Base-by-base conservation (phyloP, 495 filamentous ascomycete species). In the Choiromyces venosus region DNA sequence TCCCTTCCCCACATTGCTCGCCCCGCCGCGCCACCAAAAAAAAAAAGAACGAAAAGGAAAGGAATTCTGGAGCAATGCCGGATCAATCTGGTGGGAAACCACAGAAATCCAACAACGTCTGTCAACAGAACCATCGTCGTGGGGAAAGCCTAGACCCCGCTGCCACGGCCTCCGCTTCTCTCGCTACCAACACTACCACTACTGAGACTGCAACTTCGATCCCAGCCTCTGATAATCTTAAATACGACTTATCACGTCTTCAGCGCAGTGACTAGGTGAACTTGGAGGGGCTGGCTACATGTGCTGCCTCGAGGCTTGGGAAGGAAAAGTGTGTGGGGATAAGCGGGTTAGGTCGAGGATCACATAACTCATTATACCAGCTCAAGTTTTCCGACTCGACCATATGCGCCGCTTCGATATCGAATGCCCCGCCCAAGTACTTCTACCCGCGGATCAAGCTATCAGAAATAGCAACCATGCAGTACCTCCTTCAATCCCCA, bases 401-500 rank as follows among this genome's bases (percentile, higher is more conserved):
- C 35, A 70, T 78, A 76, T 81, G 79, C 68, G 79, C 79, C 29
- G 79, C 79, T 65, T 80, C 79, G 21, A 78, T 81, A 35, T 81
- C 79, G 29, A 81, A 81, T 73, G 78, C 79, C 37, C 79, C 79
- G 16, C 71, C 76, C 16, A 72, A 76, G 46, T 81, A 72, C 74
- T 81, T 81, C 73, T 81, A 71, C 35, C 67, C 69, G 35, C 72
- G 76, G 46, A 75, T 80, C 68, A 81, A 81, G n/a, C 67, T 69
- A 35, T 81, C 79, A 18, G 79, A 81, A 71, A 81, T 81, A n/a
- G 79, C 79, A 29, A 81, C 79, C 14, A 81, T 81, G 79, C 79
- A 75, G 64, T 81, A 81, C 64, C 71, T 81, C 37, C 64, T 71
- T 61, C 72, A 71, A 42, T 81, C 79, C 4, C 76, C 76, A 6